A percentile compares a stretch with the other conserved stretches of the same genome.
These are phyloP conservation scores for Populus hybrid DNA, from an alignment of 441 rosid species.

Conservation along the genomic window DNA sequence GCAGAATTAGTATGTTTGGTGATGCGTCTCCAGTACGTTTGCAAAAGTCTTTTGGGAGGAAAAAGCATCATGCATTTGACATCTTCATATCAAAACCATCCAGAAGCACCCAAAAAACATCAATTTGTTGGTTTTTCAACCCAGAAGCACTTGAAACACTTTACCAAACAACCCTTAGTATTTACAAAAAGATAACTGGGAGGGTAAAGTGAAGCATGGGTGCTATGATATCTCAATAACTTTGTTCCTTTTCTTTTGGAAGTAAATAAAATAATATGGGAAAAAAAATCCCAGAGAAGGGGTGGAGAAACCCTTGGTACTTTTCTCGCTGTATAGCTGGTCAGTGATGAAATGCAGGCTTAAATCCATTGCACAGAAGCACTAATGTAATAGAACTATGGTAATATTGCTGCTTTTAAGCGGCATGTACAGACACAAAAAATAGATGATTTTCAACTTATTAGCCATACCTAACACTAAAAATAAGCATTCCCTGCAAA, in stretches of 20 bases:
- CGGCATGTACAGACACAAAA: neutral
- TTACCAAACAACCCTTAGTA: neutral
- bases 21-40: neutral
- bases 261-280: neutral
- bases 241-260: neutral
- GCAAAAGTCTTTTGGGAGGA: neutral
- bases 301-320: neutral
- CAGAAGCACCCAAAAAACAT: neutral
- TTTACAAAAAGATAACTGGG: neutral
- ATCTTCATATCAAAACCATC: neutral
- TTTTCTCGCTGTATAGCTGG: neutral
- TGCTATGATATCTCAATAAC: neutral
- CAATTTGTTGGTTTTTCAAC: neutral
- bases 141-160: neutral
- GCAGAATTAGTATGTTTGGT: neutral
- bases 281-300: neutral
- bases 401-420: neutral
- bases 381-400: neutral
- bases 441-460: neutral
- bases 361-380: neutral
- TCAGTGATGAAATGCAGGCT: neutral
- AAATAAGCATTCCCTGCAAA: neutral
- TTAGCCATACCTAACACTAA: neutral
- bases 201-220: neutral
- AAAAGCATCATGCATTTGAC: neutral